Percentiles rank a stretch among this genome's conserved stretches.
Conservation (phyloP, 306 rosid genomes). For the Castanea sativa region DNA sequence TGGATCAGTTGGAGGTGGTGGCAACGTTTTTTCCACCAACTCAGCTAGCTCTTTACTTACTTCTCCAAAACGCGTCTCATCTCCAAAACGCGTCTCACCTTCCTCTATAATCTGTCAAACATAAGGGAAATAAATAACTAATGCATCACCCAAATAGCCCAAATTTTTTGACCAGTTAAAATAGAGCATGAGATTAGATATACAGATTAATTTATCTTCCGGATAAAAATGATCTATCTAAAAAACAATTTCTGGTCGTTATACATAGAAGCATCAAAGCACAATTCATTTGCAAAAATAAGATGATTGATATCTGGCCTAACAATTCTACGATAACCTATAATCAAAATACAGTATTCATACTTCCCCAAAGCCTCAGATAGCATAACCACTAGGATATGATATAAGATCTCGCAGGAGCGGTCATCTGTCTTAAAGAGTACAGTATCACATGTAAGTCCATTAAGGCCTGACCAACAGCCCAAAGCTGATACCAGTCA, state of each 20-base stretch:
- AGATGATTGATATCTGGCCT: background rate
- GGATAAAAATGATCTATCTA: background rate
- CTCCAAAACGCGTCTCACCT: constrained; percentile 43
- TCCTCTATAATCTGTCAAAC: constrained; percentile 48
- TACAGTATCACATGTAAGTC: background rate
- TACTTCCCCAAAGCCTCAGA: background rate
- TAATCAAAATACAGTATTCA: background rate
- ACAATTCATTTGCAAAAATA: background rate
- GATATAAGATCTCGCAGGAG: background rate
- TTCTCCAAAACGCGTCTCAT: background rate
- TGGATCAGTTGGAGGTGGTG: constrained; percentile 14
- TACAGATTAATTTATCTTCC: background rate
- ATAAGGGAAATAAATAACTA: constrained; percentile 1
- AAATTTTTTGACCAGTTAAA: background rate
- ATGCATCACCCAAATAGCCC: background rate
- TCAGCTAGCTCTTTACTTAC: constrained; percentile 36
- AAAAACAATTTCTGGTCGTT: background rate
- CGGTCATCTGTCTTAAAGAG: background rate
- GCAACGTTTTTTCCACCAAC: constrained; percentile 49
- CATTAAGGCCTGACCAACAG: background rate
- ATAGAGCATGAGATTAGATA: background rate
- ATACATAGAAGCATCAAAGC: background rate
- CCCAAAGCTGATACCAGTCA: background rate
- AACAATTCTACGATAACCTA: background rate
- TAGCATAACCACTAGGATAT: background rate